Percentiles rank a stretch among this genome's conserved stretches.
These are phyloP conservation scores for Opeltia flavorubescens DNA, from an alignment of 495 filamentous ascomycete species.

Conservation along the genomic window DNA sequence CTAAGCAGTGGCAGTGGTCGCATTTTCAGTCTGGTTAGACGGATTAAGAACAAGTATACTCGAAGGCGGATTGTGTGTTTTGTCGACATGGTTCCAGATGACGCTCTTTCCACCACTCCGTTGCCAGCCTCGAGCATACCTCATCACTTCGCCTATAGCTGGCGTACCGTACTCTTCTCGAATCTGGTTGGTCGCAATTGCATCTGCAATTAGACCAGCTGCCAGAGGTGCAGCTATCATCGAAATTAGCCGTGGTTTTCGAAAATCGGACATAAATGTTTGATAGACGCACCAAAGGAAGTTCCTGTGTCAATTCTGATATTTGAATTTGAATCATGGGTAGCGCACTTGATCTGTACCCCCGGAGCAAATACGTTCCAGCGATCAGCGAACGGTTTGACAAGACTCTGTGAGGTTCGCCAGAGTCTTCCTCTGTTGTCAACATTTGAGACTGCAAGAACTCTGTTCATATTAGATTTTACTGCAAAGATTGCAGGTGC, in stretches of 20 bases:
- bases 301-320: not conserved
- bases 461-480: not conserved
- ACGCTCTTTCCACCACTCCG: not conserved
- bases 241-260: not conserved
- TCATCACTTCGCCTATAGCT: not conserved
- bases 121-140: not conserved
- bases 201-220: not conserved
- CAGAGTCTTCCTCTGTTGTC: not conserved
- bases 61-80: not conserved
- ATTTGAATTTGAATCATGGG: not conserved
- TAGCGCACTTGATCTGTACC: not conserved
- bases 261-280: not conserved
- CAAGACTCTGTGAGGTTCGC: not conserved
- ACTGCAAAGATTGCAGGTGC: not conserved
- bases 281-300: constrained; percentile 2
- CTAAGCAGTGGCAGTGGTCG: no score
- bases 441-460: not conserved
- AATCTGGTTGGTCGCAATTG: not conserved
- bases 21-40: no score
- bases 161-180: not conserved
- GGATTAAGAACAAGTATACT: no score
- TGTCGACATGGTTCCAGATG: not conserved
- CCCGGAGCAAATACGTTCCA: constrained; percentile 2
- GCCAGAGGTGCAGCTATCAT: not conserved
- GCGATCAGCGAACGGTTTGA: not conserved